Percentiles rank a stretch among this genome's conserved stretches.
Evolutionary conservation across 352 stramenopile species (phyloP).

Genomic region (Globisporangium okanoganense): DNA sequence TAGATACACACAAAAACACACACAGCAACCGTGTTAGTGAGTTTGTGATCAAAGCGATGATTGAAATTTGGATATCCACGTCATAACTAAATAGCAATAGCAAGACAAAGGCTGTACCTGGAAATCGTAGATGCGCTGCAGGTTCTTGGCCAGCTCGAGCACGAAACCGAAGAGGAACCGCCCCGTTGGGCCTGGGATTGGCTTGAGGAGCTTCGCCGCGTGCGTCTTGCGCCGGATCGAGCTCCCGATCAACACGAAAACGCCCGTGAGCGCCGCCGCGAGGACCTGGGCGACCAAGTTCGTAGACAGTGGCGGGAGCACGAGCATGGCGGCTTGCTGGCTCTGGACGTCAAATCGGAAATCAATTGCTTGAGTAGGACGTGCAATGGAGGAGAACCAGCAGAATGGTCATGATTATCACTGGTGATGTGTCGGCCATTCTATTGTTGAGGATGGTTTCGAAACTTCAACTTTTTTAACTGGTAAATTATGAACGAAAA

Average conservation of each 20-base stretch:
- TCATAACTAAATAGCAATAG: too few species aligned
- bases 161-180: constrained; percentile 8
- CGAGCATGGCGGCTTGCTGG: background rate
- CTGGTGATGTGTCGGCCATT: too few species aligned
- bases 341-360: too few species aligned
- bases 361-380: too few species aligned
- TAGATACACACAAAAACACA: too few species aligned
- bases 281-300: background rate
- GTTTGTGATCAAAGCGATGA: too few species aligned
- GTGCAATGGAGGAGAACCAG: too few species aligned
- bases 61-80: too few species aligned
- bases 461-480: too few species aligned
- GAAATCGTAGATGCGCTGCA: constrained; percentile 14
- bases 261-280: background rate
- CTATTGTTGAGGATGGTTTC: too few species aligned
- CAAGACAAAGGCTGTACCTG: constrained; percentile 5
- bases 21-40: background rate
- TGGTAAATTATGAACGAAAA: too few species aligned
- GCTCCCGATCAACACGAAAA: background rate
- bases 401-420: too few species aligned
- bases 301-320: background rate
- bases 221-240: constrained; percentile 11
- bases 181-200: constrained; percentile 10
- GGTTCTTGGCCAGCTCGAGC: constrained; percentile 7
- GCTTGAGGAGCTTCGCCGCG: constrained; percentile 2